A percentile compares a stretch with the other conserved stretches of the same genome.
phyloP scores from a whole-genome alignment of 192 early-diverging fungal species.

The Podila clonocystis region DNA sequence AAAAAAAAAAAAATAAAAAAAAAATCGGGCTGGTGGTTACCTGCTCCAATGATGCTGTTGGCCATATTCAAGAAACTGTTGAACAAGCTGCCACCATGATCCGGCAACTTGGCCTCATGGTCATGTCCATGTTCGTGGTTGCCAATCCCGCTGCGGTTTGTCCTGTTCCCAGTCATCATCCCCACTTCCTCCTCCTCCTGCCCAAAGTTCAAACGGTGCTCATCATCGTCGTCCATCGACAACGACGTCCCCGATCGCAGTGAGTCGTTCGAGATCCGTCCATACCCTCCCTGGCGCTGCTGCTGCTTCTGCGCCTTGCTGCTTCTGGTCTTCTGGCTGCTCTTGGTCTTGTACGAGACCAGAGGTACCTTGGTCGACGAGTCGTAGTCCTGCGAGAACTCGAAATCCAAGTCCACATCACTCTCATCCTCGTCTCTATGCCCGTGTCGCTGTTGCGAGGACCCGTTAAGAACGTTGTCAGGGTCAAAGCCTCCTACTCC shows the following conservation, averaged over 20 bases:
- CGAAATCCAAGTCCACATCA: constrained; percentile 27
- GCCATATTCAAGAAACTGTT: constrained; percentile 84
- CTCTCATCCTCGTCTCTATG: constrained; percentile 8
- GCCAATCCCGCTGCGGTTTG: constrained; percentile 48
- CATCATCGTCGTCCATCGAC: constrained; percentile 25
- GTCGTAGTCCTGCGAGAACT: constrained; percentile 7
- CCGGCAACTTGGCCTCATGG: constrained; percentile 49
- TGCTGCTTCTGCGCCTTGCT: constrained; percentile 12
- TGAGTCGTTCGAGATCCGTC: constrained; percentile 48
- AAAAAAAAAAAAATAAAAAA: not conserved
- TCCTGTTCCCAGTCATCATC: constrained; percentile 47
- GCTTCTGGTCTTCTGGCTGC: not conserved
- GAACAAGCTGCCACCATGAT: constrained; percentile 65
- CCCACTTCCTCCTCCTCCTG: constrained; percentile 44
- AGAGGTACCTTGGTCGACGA: constrained; percentile 29
- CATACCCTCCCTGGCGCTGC: constrained; percentile 27
- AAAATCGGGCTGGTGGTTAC: constrained; percentile 38
- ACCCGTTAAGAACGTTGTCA: not conserved
- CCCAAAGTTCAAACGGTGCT: constrained; percentile 18
- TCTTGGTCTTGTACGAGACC: constrained; percentile 24
- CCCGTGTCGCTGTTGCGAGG: not conserved
- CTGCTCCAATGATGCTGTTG: constrained; percentile 95
- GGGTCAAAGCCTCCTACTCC: constrained; percentile 16
- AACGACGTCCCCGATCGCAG: constrained; percentile 12
- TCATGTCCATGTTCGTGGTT: constrained; percentile 20